Base-by-base conservation (phyloP, 176 grass and related monocot genomes). In the Sorghum bicolor region DNA sequence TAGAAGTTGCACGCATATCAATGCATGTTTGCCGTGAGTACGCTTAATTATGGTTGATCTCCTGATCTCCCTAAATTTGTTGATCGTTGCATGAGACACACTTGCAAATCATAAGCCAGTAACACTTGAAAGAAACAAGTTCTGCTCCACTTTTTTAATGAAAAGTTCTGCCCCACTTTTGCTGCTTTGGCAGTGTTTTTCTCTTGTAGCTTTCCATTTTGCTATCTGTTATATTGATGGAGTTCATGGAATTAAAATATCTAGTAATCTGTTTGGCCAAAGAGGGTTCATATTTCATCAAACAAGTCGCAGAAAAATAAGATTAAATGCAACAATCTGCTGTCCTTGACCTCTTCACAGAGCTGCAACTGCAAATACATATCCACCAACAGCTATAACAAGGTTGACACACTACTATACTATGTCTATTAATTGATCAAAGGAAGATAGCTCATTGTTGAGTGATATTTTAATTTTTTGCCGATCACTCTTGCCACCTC, bases 331-430 rank as follows among this genome's bases (percentile, higher is more conserved):
- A 70, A 52, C 40, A 29, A 83, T 43, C 40, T 10, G 32, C 39
- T 25, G 33, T 29, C 70, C n/a, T 26, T 62, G 31, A 70, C 15
- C 22, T 62, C 43, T 48, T 88, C 64, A 13, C 31, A 52, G 13
- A 83, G 74, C 17, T 58, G 53, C 58, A 67, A 44, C 19, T n/a
- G 19, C 6, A 55, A 55, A 55, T 84, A 78, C 81, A 72, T 26
- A 83, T 52, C 41, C 57, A 83, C 10, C 19, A 53, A 55, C 20
- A 53, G 53, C 74, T 77, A 83, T 33, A 66, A 43, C 77, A 64
- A 72, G 40, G 17, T 81, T 31, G 2, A 13, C 31, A 76, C 47
- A 76, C 47, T 76, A 33, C 13, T 29, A 53, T 39, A 26, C 4
- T 10, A 3, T 58, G 0, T 61, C 10, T 61, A 11, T 25, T 61